Base-by-base conservation (phyloP, 352 stramenopile genomes). In the Globisporangium irregulare region DNA sequence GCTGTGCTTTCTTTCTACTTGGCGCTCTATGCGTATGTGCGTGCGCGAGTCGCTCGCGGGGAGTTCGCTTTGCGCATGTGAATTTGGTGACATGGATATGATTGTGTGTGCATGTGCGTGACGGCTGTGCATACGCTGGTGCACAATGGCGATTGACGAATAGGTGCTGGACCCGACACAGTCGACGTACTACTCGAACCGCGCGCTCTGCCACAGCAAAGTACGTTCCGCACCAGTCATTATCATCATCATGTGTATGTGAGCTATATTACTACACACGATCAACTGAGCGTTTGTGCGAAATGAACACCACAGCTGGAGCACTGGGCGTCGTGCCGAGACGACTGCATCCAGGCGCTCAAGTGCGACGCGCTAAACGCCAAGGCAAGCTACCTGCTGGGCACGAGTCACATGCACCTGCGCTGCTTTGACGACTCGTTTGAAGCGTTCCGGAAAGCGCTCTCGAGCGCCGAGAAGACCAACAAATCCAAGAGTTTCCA, bases 171-270 rank as follows among this genome's bases (percentile, higher is more conserved):
- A 82, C 20, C 83, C 84, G 29, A 73, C 63, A 9, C 77, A 86
- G 51, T 81, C 84, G 32, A 88, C 79, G 18, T 93, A 89, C 70
- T 94, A 91, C 68, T 92, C 87, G 8, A 94, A 94, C 68, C 84
- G 87, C 64, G 87, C 87, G 43, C 69, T 94, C 32, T 91, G 83
- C 46, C 75, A 93, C 56, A 82, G 81, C 32, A 89, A 92, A 69
- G 81, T 89, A 56, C 41, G 66, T 56, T 20, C 18, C 34, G 38
- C 38, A 4, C 38, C 14, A 48, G 12, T 48, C 38, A 48, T 48
- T 48, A 20, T 43, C 12, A 48, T 48, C 29, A 7, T 32, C 29
- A 43, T 43, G 36, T 48, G 12, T 48, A 4, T 48, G 14, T 48
- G 12, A 20, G 20, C 14, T 48, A 3, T 12, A 32, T 32, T 32